phyloP scores from a whole-genome alignment of 805 yeast species.

The Lipomyces sp. region DNA sequence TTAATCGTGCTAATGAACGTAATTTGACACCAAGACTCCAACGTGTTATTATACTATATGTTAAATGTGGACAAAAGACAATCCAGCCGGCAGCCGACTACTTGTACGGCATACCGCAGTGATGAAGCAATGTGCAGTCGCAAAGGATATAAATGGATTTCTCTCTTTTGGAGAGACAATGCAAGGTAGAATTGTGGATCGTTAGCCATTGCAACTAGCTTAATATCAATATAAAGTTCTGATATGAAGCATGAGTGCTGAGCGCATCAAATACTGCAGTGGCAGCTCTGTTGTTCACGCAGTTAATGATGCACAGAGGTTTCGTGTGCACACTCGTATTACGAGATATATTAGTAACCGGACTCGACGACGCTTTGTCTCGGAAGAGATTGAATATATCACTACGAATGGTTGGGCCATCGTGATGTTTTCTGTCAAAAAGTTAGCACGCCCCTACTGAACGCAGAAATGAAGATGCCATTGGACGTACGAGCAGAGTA shows the following conservation, averaged over 20 bases:
- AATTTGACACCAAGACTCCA: too few relatives aligned
- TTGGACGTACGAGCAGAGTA: background rate
- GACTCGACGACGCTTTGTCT: slow-evolving; percentile 1
- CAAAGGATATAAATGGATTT: too few relatives aligned
- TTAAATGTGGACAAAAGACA: too few relatives aligned
- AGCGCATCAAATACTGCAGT: background rate
- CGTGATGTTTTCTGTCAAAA: background rate
- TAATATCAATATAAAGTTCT: background rate
- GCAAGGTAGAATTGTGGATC: background rate
- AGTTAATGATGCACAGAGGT: background rate
- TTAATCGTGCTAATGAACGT: too few relatives aligned
- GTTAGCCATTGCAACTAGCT: background rate
- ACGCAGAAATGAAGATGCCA: background rate
- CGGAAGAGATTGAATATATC: background rate
- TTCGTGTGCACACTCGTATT: background rate
- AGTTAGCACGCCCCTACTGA: background rate
- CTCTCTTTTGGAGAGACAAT: too few relatives aligned
- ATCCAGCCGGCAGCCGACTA: too few relatives aligned
- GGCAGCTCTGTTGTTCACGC: slow-evolving; percentile 2
- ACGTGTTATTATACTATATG: too few relatives aligned
- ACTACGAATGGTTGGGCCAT: background rate
- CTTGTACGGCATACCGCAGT: too few relatives aligned
- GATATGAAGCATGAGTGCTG: background rate
- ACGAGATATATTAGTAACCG: background rate
- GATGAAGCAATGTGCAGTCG: too few relatives aligned